phyloP scores from a whole-genome alignment of 345 rosid species.

The Bruguiera parviflora region DNA sequence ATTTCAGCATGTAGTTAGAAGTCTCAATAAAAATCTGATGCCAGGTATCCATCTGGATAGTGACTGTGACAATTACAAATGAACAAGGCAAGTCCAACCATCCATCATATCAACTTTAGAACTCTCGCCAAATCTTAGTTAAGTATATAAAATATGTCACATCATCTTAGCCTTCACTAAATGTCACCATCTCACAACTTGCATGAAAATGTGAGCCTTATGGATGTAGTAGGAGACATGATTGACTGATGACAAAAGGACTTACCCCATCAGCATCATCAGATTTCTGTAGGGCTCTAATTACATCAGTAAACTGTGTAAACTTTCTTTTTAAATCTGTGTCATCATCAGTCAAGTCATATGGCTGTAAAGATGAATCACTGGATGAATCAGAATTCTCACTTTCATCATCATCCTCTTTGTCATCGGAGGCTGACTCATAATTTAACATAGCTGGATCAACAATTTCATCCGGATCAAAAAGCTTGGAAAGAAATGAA shows the following conservation, averaged over 20 bases:
- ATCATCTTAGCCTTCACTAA: background rate
- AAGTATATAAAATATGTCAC: background rate
- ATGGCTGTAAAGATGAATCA: slow-evolving; percentile 85
- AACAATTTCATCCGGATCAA: slow-evolving; percentile 90
- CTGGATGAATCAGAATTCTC: slow-evolving; percentile 64
- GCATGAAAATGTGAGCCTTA: slow-evolving; percentile 9
- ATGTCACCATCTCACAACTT: slow-evolving; percentile 7
- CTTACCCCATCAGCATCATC: slow-evolving; percentile 93
- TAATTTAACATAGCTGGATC: slow-evolving; percentile 67
- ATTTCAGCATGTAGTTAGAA: background rate
- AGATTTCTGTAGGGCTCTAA: slow-evolving; percentile 83
- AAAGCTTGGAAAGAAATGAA: slow-evolving; percentile 36
- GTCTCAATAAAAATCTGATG: slow-evolving; percentile 4
- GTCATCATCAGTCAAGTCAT: slow-evolving; percentile 84
- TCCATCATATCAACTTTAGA: background rate
- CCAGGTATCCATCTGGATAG: background rate
- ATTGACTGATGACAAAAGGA: slow-evolving; percentile 20
- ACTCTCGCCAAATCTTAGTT: background rate
- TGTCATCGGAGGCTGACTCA: slow-evolving; percentile 55
- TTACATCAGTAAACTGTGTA: slow-evolving; percentile 85
- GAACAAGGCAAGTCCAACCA: background rate
- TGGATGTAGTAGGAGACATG: slow-evolving; percentile 13
- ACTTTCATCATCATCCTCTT: slow-evolving; percentile 50
- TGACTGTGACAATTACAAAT: background rate
- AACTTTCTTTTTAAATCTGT: slow-evolving; percentile 59